phyloP scores from a whole-genome alignment of 345 rosid genomes.

The Durio zibethinus region DNA sequence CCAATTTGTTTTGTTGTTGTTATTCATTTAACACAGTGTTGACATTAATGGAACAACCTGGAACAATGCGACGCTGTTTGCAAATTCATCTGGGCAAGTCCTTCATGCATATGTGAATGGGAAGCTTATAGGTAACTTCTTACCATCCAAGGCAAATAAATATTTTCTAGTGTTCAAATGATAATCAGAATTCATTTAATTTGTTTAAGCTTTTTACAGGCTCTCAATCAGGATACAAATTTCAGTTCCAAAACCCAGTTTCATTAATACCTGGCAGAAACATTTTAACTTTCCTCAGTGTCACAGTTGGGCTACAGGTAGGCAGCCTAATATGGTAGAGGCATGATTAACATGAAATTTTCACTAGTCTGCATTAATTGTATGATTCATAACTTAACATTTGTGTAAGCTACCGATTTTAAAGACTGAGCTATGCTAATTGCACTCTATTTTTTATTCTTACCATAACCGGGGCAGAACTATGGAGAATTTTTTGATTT shows the following conservation, averaged over 20 bases:
- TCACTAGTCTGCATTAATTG: neutral
- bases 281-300: constrained; percentile 49
- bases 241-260: constrained; percentile 12
- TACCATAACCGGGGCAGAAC: constrained; percentile 19
- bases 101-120: constrained; percentile 65
- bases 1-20: neutral
- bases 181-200: neutral
- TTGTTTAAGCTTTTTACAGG: neutral
- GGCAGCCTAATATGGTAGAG: neutral
- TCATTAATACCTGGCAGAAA: constrained; percentile 43
- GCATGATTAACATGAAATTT: neutral
- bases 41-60: constrained; percentile 29
- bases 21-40: neutral
- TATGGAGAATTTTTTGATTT: constrained; percentile 35
- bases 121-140: constrained; percentile 19
- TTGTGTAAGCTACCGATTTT: neutral
- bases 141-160: neutral
- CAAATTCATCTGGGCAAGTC: constrained; percentile 46
- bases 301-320: constrained; percentile 59
- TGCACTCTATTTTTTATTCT: neutral
- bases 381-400: too few relatives aligned
- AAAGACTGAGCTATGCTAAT: neutral
- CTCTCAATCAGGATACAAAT: constrained; percentile 39
- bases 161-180: neutral
- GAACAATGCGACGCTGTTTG: constrained; percentile 37